Conservation (phyloP, 139 green algal genomes). For the Micractinium conductrix region DNA sequence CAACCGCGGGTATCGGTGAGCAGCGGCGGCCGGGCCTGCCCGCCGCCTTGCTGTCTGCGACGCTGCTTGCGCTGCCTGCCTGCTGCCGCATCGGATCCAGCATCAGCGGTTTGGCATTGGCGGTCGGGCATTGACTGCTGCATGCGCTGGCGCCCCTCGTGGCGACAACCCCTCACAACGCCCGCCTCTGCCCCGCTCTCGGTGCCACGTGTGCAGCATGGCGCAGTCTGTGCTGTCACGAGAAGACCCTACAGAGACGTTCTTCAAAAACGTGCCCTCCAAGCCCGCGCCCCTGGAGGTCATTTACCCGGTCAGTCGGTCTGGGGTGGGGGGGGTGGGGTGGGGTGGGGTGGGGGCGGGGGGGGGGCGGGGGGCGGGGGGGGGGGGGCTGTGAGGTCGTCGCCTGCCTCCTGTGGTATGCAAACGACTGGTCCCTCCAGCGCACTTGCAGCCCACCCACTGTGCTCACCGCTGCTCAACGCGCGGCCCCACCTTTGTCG, state of each 20-base stretch:
- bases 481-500: background rate
- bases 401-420: background rate
- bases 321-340: background rate
- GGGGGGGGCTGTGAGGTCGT: background rate
- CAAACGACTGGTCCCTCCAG: background rate
- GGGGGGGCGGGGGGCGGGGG: too few relatives aligned
- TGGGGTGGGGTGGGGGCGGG: background rate
- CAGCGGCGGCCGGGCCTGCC: background rate
- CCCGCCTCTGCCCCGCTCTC: background rate
- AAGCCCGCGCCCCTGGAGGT: constrained; percentile 46
- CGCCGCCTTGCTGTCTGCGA: background rate
- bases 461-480: background rate
- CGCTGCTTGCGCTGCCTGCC: background rate
- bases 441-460: background rate
- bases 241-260: constrained; percentile 66
- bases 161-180: too few relatives aligned
- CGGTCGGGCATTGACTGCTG: too few relatives aligned
- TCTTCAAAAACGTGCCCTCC: constrained; percentile 62
- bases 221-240: constrained; percentile 57
- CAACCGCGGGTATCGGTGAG: constrained; percentile 46
- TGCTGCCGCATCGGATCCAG: background rate
- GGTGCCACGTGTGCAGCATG: constrained; percentile 41
- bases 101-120: too few relatives aligned
- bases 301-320: constrained; percentile 55
- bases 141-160: too few relatives aligned